Evolutionary conservation across 2,329 filamentous ascomycete species (phyloP).

Genomic region (Xylaria sp.): DNA sequence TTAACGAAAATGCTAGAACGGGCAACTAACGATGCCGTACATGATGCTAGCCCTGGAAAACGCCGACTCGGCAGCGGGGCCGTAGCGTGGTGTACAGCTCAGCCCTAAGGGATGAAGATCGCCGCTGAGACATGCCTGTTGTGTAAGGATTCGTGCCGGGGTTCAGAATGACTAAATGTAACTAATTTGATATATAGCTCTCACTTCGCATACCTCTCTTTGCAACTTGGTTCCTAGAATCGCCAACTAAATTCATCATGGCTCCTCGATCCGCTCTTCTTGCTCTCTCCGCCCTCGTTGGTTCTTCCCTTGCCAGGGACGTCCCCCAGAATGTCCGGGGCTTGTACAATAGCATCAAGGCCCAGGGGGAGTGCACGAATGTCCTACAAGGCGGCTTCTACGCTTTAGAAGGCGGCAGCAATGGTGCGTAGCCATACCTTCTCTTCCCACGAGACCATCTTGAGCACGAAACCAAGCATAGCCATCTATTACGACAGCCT

Average conservation of each 20-base stretch:
- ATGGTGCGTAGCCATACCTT: slow-evolving; percentile 46
- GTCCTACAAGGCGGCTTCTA: slow-evolving; percentile 56
- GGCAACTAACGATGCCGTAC: slow-evolving; percentile 14
- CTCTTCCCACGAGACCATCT: neutral
- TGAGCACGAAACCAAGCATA: neutral
- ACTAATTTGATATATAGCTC: slow-evolving; percentile 7
- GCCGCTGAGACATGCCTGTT: neutral
- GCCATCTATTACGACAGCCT: neutral
- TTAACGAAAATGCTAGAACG: slow-evolving; percentile 8
- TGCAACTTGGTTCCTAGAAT: neutral
- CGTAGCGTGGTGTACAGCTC: neutral
- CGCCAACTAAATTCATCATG: slow-evolving; percentile 30
- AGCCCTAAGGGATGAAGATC: slow-evolving; percentile 23
- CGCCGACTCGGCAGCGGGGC: slow-evolving; percentile 3
- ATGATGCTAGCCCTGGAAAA: slow-evolving; percentile 1
- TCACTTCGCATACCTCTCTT: neutral
- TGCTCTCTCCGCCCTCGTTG: slow-evolving; percentile 37
- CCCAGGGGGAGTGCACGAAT: slow-evolving; percentile 53
- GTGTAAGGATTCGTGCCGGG: neutral
- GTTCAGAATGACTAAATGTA: no score
- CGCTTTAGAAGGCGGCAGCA: slow-evolving; percentile 52
- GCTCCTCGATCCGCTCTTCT: slow-evolving; percentile 36
- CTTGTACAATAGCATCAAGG: slow-evolving; percentile 56
- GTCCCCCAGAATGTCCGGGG: slow-evolving; percentile 56
- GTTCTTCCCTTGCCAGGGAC: slow-evolving; percentile 39